phyloP scores from a whole-genome alignment of 2,329 filamentous ascomycete genomes.

The Zelopaecilomyces penicillatus region DNA sequence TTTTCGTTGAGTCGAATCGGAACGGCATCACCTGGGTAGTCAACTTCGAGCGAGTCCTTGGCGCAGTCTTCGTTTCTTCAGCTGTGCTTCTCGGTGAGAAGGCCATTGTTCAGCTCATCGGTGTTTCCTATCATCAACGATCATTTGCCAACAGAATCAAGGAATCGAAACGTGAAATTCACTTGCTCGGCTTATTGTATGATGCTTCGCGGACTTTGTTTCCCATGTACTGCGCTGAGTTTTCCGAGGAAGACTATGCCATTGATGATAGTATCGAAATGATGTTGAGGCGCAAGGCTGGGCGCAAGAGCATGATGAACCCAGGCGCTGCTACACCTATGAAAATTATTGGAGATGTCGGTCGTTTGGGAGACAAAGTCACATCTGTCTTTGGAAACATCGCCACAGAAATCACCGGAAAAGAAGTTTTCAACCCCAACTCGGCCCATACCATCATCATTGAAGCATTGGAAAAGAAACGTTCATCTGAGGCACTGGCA shows the following conservation, averaged over 20 bases:
- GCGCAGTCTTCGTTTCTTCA: slow-evolving; percentile 58
- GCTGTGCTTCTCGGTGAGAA: slow-evolving; percentile 70
- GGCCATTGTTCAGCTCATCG: slow-evolving; percentile 71
- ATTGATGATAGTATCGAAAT: slow-evolving; percentile 80
- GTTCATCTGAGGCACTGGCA: slow-evolving; percentile 84
- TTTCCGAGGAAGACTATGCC: slow-evolving; percentile 81
- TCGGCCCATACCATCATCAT: slow-evolving; percentile 84
- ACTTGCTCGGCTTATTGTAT: slow-evolving; percentile 75
- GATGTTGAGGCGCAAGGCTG: slow-evolving; percentile 48
- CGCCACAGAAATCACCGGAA: slow-evolving; percentile 89
- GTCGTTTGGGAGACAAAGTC: slow-evolving; percentile 83
- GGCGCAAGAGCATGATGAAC: slow-evolving; percentile 27
- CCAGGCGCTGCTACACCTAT: slow-evolving; percentile 66
- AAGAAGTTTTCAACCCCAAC: slow-evolving; percentile 88
- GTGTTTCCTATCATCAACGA: slow-evolving; percentile 76
- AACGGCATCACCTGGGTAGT: slow-evolving; percentile 42
- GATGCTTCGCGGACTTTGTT: slow-evolving; percentile 85
- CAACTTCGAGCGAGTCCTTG: slow-evolving; percentile 56
- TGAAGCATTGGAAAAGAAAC: slow-evolving; percentile 76
- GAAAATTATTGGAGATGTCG: slow-evolving; percentile 67
- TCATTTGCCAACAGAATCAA: slow-evolving; percentile 79
- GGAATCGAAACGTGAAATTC: slow-evolving; percentile 79
- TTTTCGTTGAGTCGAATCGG: slow-evolving; percentile 31
- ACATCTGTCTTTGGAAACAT: slow-evolving; percentile 90
- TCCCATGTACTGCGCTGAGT: slow-evolving; percentile 85